phyloP scores from a whole-genome alignment of 75 land plant genomes.

The Picea glauca region DNA sequence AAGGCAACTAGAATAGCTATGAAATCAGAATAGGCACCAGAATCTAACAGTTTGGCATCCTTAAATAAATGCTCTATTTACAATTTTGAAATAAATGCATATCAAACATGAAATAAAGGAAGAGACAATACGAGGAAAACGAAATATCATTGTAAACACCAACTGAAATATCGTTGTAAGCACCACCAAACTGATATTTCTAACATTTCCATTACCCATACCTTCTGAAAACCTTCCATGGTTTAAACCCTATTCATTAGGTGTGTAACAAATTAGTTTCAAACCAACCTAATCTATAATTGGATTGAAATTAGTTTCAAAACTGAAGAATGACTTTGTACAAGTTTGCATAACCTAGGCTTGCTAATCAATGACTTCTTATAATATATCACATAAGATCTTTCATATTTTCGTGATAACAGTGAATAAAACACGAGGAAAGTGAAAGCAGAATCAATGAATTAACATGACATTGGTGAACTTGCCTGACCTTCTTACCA shows the following conservation, averaged over 20 bases:
- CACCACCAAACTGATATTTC: no score
- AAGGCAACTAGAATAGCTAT: no score
- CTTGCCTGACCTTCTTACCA: constrained; percentile 77
- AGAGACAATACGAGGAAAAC: no score
- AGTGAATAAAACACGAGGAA: background rate
- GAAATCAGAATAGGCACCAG: no score
- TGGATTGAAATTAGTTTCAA: background rate
- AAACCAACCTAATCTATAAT: background rate
- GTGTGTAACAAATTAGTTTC: background rate
- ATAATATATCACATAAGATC: background rate
- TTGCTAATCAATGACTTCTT: background rate
- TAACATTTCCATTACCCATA: background rate
- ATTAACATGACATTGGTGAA: background rate
- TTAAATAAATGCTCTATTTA: no score
- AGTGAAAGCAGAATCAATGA: background rate
- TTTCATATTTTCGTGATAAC: background rate
- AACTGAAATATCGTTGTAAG: no score
- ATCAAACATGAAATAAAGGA: no score
- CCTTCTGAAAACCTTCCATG: background rate
- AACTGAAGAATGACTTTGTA: background rate
- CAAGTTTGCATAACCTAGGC: background rate
- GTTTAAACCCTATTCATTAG: background rate
- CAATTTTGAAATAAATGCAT: no score
- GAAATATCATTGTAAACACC: no score
- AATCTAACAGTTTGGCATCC: no score